These are phyloP conservation scores for Drechmeria coniospora DNA, from an alignment of 2,329 filamentous ascomycete genomes.

Conservation along the genomic window DNA sequence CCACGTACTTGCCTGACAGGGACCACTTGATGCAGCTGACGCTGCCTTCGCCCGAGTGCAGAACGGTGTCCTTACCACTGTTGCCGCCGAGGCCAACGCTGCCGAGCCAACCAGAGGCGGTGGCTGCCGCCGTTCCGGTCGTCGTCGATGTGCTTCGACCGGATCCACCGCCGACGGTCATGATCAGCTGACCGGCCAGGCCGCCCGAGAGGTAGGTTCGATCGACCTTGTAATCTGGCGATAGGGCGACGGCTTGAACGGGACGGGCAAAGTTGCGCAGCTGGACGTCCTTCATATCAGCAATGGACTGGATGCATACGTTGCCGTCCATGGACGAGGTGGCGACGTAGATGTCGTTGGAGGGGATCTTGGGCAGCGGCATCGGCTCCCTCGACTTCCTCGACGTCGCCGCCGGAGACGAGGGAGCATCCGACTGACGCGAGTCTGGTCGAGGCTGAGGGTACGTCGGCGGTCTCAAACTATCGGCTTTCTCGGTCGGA, in stretches of 20 bases:
- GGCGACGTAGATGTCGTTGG: conserved; percentile 84
- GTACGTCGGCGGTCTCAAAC: conserved; percentile 20
- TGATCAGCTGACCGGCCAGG: conserved; percentile 68
- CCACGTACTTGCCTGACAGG: conserved; percentile 76
- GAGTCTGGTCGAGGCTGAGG: conserved; percentile 14
- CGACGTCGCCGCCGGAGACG: conserved; percentile 35
- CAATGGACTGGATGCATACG: conserved; percentile 75
- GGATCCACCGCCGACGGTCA: conserved; percentile 66
- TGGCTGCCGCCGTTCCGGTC: conserved; percentile 63
- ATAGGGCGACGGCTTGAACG: conserved; percentile 82
- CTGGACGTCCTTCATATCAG: conserved; percentile 80
- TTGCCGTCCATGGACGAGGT: conserved; percentile 93
- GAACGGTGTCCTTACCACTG: conserved; percentile 66
- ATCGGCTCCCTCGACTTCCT: conserved; percentile 34
- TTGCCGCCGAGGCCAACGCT: conserved; percentile 68
- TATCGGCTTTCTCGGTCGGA: conserved; percentile 27
- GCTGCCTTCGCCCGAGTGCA: conserved; percentile 83
- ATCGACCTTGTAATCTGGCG: conserved; percentile 85
- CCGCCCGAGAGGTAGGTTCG: conserved; percentile 83
- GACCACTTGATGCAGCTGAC: conserved; percentile 95
- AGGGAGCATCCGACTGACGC: conserved; percentile 19
- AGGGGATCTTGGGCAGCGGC: conserved; percentile 56
- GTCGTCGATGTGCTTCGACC: conserved; percentile 82
- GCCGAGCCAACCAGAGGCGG: conserved; percentile 82
- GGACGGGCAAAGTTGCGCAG: conserved; percentile 88